Evolutionary conservation across 257 asterid genomes (phyloP), one percentile per base, ranked within the genome.

Genomic region (Nicotiana knightiana): DNA sequence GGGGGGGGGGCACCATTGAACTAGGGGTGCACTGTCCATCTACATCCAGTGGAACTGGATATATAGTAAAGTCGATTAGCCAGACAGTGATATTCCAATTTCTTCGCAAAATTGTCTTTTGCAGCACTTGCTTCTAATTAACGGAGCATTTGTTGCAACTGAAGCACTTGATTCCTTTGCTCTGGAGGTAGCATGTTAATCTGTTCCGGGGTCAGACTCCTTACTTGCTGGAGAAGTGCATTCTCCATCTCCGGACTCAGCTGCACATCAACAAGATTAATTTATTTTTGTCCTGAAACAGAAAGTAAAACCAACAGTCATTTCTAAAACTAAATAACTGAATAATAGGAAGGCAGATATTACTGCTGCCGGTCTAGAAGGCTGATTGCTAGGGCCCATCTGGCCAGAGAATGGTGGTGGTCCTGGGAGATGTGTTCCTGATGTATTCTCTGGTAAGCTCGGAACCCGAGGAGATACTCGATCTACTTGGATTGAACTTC

Each of bases 131-230:
- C 7, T 33, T 68, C 77, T 90, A 88, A 91, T 66, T 87, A 97
- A 13, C 97, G 96, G 81, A 96, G 92, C 92, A 91, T 91, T 86
- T 94, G 97, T 88, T 92, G 99, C 93, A 96, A 85, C 89, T 94
- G 97, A 82, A 96, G 88, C 80, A 94, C 91, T 91, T 96, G 98
- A 88, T 82, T 90, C 85, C 99, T 91, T 83, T 94, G 99, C 55
- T 94, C 99, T 0, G 91, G 84, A 6, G 98, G 99, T 73, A 96
- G 92, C 90, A 86, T 85, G 82, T 91, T 90, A 85, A 96, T 94
- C 92, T 94, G 96, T 79, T 94, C 99, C 0, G 96, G 97, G 13
- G 97, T 92, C 68, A 96, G 96, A 88, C 93, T 94, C 97, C 93
- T 92, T 48, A 94, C 98, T 89, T 93, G 98, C 89, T 94, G 97